phyloP scores from a whole-genome alignment of 768 basidiomycete genomes.

The Termitomyces sp. region DNA sequence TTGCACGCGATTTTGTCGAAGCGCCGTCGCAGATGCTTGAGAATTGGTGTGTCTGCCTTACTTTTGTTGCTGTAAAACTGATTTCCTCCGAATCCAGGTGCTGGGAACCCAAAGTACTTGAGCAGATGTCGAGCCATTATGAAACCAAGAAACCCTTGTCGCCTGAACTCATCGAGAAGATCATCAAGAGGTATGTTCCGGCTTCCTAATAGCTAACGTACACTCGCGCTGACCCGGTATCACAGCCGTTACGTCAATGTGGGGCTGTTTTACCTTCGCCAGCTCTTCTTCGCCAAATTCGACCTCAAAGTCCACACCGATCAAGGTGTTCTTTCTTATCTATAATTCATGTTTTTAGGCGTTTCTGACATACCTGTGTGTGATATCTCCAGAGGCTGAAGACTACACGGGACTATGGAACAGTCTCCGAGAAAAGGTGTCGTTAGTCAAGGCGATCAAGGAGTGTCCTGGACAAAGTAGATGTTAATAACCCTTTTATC shows the following conservation, averaged over 20 bases:
- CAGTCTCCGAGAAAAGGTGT: conserved; percentile 63
- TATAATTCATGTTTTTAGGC: too few relatives aligned
- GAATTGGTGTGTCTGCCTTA: conserved; percentile 58
- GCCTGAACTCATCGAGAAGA: conserved; percentile 70
- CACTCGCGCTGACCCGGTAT: background rate
- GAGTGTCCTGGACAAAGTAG: conserved; percentile 64
- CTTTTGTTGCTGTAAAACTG: background rate
- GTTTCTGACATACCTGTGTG: background rate
- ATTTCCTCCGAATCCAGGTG: conserved; percentile 44
- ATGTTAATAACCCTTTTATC: background rate
- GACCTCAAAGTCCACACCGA: conserved; percentile 76
- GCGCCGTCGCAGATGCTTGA: conserved; percentile 93
- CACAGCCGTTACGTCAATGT: conserved; percentile 74
- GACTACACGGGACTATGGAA: conserved; percentile 86
- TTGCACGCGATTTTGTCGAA: conserved; percentile 83
- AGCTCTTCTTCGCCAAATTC: conserved; percentile 82
- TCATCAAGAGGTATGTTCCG: conserved; percentile 65
- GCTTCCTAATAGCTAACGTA: background rate
- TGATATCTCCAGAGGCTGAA: conserved; percentile 39
- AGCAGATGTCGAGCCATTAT: conserved; percentile 80
- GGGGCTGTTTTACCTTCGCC: conserved; percentile 78
- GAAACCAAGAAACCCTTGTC: conserved; percentile 71
- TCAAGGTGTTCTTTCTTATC: conserved; percentile 41
- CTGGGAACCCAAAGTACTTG: conserved; percentile 78
- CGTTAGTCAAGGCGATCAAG: conserved; percentile 62